Conservation (phyloP, 2,329 filamentous ascomycete genomes). For the Pyrenophora graminea region DNA sequence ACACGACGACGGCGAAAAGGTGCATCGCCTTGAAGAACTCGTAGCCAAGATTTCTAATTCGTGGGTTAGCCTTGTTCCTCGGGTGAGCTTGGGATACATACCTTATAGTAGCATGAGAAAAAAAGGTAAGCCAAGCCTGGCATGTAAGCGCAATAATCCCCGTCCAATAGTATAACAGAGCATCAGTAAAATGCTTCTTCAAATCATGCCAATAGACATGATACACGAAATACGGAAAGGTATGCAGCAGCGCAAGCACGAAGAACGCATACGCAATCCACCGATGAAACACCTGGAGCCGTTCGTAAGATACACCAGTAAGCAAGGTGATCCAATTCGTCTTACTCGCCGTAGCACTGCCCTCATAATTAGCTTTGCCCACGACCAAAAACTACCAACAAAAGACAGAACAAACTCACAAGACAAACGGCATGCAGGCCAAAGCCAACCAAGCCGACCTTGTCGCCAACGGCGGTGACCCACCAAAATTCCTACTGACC, state of each 20-base stretch:
- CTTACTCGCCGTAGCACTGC: constrained; percentile 56
- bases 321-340: constrained; percentile 59
- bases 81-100: constrained; percentile 28
- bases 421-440: constrained; percentile 29
- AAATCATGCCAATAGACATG: constrained; percentile 56
- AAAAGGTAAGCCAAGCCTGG: constrained; percentile 61
- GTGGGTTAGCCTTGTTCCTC: background rate
- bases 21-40: constrained; percentile 66
- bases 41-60: constrained; percentile 57
- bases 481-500: constrained; percentile 21
- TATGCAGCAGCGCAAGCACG: constrained; percentile 60
- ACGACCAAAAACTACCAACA: too few species aligned
- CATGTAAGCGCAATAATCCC: constrained; percentile 59
- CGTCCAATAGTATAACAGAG: constrained; percentile 57
- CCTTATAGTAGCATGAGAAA: constrained; percentile 58
- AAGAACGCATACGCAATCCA: constrained; percentile 55
- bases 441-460: constrained; percentile 37
- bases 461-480: constrained; percentile 37
- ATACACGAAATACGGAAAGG: constrained; percentile 63
- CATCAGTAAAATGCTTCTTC: constrained; percentile 51
- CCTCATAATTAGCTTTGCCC: background rate
- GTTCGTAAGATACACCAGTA: constrained; percentile 62
- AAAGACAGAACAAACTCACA: constrained; percentile 15
- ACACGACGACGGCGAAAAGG: constrained; percentile 57
- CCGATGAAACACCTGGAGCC: constrained; percentile 51